Evolutionary conservation across 352 stramenopile genomes (phyloP), one percentile per base, ranked within the genome.

Genomic region (Aphanomyces euteiches): DNA sequence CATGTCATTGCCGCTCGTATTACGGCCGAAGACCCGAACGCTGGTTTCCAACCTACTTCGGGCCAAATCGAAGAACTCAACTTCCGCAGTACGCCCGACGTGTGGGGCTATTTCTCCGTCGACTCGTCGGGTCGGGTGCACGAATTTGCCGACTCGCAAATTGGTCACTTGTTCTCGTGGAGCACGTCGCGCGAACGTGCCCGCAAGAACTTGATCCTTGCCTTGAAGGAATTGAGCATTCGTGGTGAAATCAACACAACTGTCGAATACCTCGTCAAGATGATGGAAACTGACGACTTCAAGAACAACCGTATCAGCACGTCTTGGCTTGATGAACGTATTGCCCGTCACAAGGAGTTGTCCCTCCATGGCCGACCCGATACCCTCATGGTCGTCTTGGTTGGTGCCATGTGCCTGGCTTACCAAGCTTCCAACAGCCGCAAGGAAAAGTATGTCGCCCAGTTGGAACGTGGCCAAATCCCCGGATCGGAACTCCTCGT

Each of bases 91-190:
- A 99, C 96, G 66, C 96, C 97, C 6, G 97, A 99, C 77, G 97
- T 99, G 28, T 99, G 98, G 98, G 98, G 97, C 19, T 99, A 99
- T 85, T 99, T 99, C 75, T 98, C 86, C 48, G 98, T 99, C 74
- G 97, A 99, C 79, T 98, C 92, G 75, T 98, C 90, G 34, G 97
- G 98, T 10, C 92, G 97, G 67, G 98, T 99, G 56, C 98, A 99
- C 84, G 97, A 99, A 86, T 99, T 99, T 82, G 97, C 98, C 8
- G 98, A 99, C 81, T 99, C 96, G 43, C 97, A 99, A 79, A 99
- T 99, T 83, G 98, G 98, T 36, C 98, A 99, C 82, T 85, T 99
- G 71, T 99, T 99, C 81, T 97, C 96, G 21, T 98, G 84, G 85
- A 97, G 96, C 57, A 85, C 81, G 57, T 96, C 96, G 66, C 85